Conservation (phyloP, 1,139 yeast genomes). For the Lodderomyces elongisporus region DNA sequence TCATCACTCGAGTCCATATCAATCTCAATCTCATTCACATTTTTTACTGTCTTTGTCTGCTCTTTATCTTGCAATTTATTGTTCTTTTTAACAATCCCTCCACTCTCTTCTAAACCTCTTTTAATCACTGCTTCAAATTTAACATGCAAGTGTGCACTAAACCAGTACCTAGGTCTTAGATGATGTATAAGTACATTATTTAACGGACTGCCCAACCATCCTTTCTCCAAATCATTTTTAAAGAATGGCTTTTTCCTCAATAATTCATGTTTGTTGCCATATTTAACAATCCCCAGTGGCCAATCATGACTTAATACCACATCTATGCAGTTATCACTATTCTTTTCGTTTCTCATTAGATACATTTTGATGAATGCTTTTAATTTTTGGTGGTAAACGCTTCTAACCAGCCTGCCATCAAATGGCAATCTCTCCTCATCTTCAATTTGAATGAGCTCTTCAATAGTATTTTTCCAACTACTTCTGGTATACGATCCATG, state of each 20-base stretch:
- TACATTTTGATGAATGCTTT: conserved; percentile 56
- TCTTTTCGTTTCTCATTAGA: conserved; percentile 15
- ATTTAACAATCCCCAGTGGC: conserved; percentile 76
- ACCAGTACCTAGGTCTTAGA: conserved; percentile 71
- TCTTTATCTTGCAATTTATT: conserved; percentile 1
- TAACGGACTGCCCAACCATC: conserved; percentile 73
- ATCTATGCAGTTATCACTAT: conserved; percentile 28
- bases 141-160: conserved; percentile 87
- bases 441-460: conserved; percentile 4
- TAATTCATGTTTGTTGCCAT: conserved; percentile 52
- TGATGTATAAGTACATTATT: conserved; percentile 49
- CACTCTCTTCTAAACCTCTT: too few species aligned
- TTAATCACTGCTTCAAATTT: conserved; percentile 51
- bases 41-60: conserved; percentile 6
- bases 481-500: conserved; percentile 23
- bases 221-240: conserved; percentile 52
- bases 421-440: conserved; percentile 49
- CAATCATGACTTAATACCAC: conserved; percentile 83
- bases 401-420: conserved; percentile 39
- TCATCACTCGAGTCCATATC: conserved; percentile 28
- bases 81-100: too few species aligned
- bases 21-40: conserved; percentile 21
- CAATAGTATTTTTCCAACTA: too few species aligned
- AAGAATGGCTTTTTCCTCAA: conserved; percentile 64
- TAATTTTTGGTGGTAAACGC: conserved; percentile 72